phyloP scores from a whole-genome alignment of 2,329 filamentous ascomycete genomes.

The Chrysoporthe puriensis region DNA sequence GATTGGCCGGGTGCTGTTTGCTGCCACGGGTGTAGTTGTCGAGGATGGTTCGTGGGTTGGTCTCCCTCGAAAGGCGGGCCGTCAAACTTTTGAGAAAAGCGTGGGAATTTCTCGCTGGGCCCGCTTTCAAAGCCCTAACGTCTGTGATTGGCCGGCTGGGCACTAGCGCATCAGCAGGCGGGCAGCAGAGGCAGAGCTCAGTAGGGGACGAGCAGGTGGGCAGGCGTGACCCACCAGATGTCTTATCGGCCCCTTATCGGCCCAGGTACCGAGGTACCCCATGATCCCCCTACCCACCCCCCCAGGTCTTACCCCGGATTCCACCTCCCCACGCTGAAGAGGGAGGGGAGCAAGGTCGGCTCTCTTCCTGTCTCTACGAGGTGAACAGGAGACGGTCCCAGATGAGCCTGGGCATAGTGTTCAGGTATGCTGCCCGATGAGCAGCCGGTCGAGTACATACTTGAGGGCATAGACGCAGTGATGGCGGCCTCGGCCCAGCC shows the following conservation, averaged over 20 bases:
- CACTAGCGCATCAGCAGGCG: conserved; percentile 17
- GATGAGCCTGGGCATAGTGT: not conserved
- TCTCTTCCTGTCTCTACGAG: not conserved
- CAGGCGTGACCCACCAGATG: not conserved
- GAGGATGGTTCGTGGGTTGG: conserved; percentile 35
- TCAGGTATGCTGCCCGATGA: conserved; percentile 31
- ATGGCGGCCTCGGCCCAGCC: conserved; percentile 57
- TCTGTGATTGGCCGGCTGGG: conserved; percentile 3
- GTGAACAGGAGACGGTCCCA: not conserved
- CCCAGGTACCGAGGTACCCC: conserved; percentile 11
- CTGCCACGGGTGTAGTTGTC: conserved; percentile 37
- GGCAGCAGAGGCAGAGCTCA: conserved; percentile 10
- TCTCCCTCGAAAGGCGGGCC: not conserved
- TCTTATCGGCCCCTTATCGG: conserved; percentile 9
- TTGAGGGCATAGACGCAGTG: conserved; percentile 37
- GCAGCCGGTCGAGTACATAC: conserved; percentile 36
- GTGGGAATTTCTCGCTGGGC: conserved; percentile 3
- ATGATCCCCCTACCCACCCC: too few species aligned
- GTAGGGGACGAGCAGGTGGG: conserved; percentile 19
- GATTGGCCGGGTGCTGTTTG: conserved; percentile 51
- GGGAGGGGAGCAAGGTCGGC: not conserved
- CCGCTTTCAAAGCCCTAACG: conserved; percentile 15
- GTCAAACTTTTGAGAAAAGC: conserved; percentile 6
- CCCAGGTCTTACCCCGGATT: conserved; percentile 14
- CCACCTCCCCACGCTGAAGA: not conserved